These are phyloP conservation scores for Erodium texanum DNA, from an alignment of 441 rosid species.

Conservation along the genomic window DNA sequence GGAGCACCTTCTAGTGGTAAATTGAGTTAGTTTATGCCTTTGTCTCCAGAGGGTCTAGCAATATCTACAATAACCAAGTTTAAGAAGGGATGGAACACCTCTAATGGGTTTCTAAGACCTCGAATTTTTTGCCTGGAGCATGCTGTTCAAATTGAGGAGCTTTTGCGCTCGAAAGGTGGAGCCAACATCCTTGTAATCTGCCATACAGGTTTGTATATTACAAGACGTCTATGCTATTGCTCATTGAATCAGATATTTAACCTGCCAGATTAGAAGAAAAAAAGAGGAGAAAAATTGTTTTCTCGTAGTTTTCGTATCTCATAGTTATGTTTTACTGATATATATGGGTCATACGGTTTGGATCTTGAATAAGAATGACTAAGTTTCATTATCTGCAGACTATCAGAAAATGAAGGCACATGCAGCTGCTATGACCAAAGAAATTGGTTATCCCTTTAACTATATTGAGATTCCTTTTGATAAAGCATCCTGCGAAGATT, in stretches of 20 bases:
- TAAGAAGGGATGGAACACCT: constrained; percentile 42
- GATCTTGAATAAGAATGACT: background rate
- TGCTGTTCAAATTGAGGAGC: constrained; percentile 64
- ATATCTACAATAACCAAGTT: constrained; percentile 21
- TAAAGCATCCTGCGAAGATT: constrained; percentile 57
- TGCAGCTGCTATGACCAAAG: constrained; percentile 68
- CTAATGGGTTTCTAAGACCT: constrained; percentile 56
- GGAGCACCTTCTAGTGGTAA: constrained; percentile 18
- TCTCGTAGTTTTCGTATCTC: background rate
- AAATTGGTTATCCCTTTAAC: constrained; percentile 50
- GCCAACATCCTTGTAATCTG: constrained; percentile 68
- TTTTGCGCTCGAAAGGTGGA: constrained; percentile 71
- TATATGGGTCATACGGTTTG: background rate
- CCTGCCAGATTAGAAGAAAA: background rate
- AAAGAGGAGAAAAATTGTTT: background rate
- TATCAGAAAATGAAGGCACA: constrained; percentile 88
- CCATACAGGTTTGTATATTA: constrained; percentile 70
- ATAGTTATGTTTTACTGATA: background rate
- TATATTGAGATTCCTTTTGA: constrained; percentile 52
- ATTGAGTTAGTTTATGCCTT: constrained; percentile 17
- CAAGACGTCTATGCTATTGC: background rate
- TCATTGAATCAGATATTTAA: background rate
- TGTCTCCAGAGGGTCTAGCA: constrained; percentile 27
- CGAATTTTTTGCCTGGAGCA: constrained; percentile 96
- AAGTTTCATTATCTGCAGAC: constrained; percentile 41